Conservation (phyloP, 164 flowering plant genomes). For the Chimonanthus salicifolius region DNA sequence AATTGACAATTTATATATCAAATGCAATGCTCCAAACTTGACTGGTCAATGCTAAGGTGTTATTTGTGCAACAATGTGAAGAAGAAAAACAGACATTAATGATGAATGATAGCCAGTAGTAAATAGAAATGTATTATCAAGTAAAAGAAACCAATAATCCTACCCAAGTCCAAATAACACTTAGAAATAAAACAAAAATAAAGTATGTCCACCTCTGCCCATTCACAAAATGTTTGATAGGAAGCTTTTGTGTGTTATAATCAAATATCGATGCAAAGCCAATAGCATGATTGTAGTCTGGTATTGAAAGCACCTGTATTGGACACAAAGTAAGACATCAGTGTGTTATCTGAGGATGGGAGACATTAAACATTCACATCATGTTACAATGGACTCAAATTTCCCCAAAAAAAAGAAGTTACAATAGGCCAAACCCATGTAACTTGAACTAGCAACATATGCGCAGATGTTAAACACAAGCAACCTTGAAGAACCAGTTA, state of each 20-base stretch:
- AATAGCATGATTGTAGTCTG: constrained; percentile 43
- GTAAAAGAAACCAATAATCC: background rate
- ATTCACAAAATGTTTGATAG: constrained; percentile 41
- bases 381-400: too few relatives aligned
- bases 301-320: constrained; percentile 78
- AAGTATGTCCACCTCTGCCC: constrained; percentile 66
- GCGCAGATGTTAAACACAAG: too few relatives aligned
- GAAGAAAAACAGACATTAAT: background rate
- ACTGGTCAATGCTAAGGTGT: background rate
- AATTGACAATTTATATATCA: background rate
- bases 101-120: background rate
- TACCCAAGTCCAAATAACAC: background rate
- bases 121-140: background rate
- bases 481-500: too few relatives aligned
- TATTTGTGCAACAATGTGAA: background rate
- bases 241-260: constrained; percentile 73
- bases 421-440: too few relatives aligned
- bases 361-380: too few relatives aligned
- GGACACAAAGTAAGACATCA: too few relatives aligned
- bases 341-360: too few relatives aligned
- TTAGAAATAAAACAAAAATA: background rate
- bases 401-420: too few relatives aligned
- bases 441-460: too few relatives aligned
- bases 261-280: constrained; percentile 79
- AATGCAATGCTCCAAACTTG: background rate